Evolutionary conservation across 2,329 filamentous ascomycete species (phyloP), one percentile per base, ranked within the genome.

Genomic region (Ceratocystis cubensis): DNA sequence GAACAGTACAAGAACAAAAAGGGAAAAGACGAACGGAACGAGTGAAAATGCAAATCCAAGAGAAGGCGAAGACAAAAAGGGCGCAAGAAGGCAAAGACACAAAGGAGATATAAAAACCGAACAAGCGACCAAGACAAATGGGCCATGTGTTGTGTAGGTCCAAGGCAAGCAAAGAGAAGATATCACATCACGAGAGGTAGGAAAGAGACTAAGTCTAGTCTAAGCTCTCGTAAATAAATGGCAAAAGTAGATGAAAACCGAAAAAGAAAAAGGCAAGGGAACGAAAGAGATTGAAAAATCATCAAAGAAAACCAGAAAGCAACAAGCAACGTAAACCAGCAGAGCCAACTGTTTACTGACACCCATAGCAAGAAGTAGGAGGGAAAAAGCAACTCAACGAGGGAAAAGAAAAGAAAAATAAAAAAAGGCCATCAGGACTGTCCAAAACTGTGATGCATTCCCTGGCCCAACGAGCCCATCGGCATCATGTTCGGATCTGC

Each of bases 1-100:
- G 28, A 66, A 63, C 20, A 65, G 4, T 20, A 65, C 17, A n/a
- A 41, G 20, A 10, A 7, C 17, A 59, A 65, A 46, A 33, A 46
- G 8, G 63, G 57, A 57, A n/a, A 59, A 10, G 25, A 13, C 44
- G 48, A 45, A 59, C 13, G 22, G 56, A 10, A 17, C 7, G 5
- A 33, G 7, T 13, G 17, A 61, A 61, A 37, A 15, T 7, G 22
- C 50, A 61, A 25, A 22, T 45, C 41, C n/a, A 45, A 48, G 28
- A 25, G 6, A 37, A 57, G 17, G n/a, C n/a, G 48, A 53, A 22
- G 22, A 5, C n/a, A 61, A 33, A 37, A 62, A 50, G 41, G 7
- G 53, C 22, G 13, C 57, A 61, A 53, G 45, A 17, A 66, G 33
- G 1, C 30, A 7, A 59, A 64, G n/a, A 33, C 15, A 28, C 8